Conservation (phyloP, 2,329 filamentous ascomycete genomes). For the Fusarium concolor region DNA sequence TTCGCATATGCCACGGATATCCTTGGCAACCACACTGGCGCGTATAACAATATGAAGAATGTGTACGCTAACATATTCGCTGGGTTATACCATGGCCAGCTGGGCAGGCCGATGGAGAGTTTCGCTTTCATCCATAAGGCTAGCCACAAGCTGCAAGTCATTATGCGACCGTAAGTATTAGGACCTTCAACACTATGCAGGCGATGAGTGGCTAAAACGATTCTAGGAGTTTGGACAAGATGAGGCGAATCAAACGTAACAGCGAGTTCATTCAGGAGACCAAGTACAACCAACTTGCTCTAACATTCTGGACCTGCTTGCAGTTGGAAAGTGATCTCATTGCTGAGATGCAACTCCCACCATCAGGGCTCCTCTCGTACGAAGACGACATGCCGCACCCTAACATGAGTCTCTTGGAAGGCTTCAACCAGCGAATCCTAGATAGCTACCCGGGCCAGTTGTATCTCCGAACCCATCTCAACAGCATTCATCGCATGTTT, state of each 20-base stretch:
- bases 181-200: neutral
- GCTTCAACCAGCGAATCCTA: slow-evolving; percentile 61
- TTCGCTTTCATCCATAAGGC: slow-evolving; percentile 71
- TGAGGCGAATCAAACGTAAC: slow-evolving; percentile 56
- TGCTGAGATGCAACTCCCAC: slow-evolving; percentile 79
- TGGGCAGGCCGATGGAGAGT: slow-evolving; percentile 88
- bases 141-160: slow-evolving; percentile 71
- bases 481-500: slow-evolving; percentile 69
- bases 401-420: slow-evolving; percentile 60
- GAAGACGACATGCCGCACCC: slow-evolving; percentile 76
- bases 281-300: slow-evolving; percentile 70
- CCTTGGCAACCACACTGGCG: slow-evolving; percentile 81
- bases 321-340: slow-evolving; percentile 96
- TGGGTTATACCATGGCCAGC: slow-evolving; percentile 88
- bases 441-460: slow-evolving; percentile 73
- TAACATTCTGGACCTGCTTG: slow-evolving; percentile 93
- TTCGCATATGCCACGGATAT: slow-evolving; percentile 90
- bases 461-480: slow-evolving; percentile 72
- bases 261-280: slow-evolving; percentile 56
- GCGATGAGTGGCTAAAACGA: neutral
- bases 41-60: slow-evolving; percentile 82
- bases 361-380: slow-evolving; percentile 70
- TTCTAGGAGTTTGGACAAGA: slow-evolving; percentile 61
- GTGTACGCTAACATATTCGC: slow-evolving; percentile 88
- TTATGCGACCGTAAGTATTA: slow-evolving; percentile 76